phyloP scores from a whole-genome alignment of 208 protist species.

The Acanthamoeba culbertsoni region DNA sequence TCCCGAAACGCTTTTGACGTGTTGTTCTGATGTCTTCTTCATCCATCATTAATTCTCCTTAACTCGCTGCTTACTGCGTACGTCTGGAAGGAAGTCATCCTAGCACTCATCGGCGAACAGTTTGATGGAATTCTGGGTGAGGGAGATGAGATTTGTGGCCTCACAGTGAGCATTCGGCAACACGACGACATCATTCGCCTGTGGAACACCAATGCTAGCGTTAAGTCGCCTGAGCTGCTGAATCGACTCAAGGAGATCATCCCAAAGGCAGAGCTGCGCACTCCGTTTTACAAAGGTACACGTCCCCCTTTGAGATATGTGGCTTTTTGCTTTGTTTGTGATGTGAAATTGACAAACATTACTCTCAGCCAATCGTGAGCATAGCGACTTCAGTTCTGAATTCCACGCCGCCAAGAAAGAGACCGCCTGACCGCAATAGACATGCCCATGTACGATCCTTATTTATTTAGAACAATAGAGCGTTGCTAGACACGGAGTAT shows the following conservation, averaged over 20 bases:
- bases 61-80: neutral
- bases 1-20: neutral
- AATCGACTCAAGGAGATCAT: constrained; percentile 23
- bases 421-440: neutral
- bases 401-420: constrained; percentile 48
- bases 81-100: constrained; percentile 57
- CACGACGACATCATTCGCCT: constrained; percentile 59
- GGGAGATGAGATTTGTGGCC: constrained; percentile 51
- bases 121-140: constrained; percentile 16
- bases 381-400: constrained; percentile 26
- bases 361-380: constrained; percentile 49
- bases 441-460: neutral
- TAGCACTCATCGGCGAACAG: constrained; percentile 58
- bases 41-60: neutral
- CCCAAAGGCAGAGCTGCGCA: constrained; percentile 46
- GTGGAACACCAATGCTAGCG: constrained; percentile 50
- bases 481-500: too few relatives aligned
- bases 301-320: neutral
- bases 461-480: too few relatives aligned
- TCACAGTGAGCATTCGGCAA: constrained; percentile 58
- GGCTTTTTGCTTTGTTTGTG: neutral
- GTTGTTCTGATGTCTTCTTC: neutral
- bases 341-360: neutral
- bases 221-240: neutral
- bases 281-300: constrained; percentile 58